Conservation (phyloP, 106 monocot species). For the Dioscorea alata region DNA sequence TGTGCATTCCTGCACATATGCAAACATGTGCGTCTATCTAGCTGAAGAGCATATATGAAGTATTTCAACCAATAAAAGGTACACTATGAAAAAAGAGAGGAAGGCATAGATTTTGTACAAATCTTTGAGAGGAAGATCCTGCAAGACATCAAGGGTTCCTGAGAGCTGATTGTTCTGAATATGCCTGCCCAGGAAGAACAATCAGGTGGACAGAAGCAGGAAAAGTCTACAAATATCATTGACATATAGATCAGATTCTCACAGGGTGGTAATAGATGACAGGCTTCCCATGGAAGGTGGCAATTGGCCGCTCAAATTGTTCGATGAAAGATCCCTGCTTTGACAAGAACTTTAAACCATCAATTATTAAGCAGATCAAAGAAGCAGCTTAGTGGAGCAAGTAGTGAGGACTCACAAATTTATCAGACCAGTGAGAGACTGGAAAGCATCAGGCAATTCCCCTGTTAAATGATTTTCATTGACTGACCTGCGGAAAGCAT, state of each 20-base stretch:
- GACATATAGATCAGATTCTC: slow-evolving; percentile 15
- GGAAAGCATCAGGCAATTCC: slow-evolving; percentile 84
- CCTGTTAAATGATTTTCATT: slow-evolving; percentile 80
- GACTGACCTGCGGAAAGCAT: slow-evolving; percentile 49
- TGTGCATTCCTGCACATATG: too few species aligned
- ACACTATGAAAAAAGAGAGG: too few species aligned
- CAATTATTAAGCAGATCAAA: background rate
- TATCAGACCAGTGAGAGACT: slow-evolving; percentile 58
- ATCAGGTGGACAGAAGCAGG: background rate
- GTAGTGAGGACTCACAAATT: slow-evolving; percentile 60
- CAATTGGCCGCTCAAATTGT: slow-evolving; percentile 77
- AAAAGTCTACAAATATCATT: background rate
- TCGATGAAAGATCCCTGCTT: slow-evolving; percentile 77
- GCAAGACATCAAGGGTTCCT: slow-evolving; percentile 75
- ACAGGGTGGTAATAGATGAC: slow-evolving; percentile 86
- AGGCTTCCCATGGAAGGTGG: slow-evolving; percentile 78
- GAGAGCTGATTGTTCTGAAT: slow-evolving; percentile 81
- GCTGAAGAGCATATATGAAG: too few species aligned
- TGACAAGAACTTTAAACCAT: background rate
- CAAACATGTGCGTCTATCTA: too few species aligned
- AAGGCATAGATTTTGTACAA: slow-evolving; percentile 38
- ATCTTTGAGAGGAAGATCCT: slow-evolving; percentile 81
- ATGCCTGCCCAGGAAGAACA: slow-evolving; percentile 40
- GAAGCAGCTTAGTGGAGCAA: background rate
- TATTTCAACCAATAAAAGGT: too few species aligned